Evolutionary conservation across 2,329 filamentous ascomycete genomes (phyloP), one percentile per base, ranked within the genome.

Genomic region (Thermothelomyces thermophilus): DNA sequence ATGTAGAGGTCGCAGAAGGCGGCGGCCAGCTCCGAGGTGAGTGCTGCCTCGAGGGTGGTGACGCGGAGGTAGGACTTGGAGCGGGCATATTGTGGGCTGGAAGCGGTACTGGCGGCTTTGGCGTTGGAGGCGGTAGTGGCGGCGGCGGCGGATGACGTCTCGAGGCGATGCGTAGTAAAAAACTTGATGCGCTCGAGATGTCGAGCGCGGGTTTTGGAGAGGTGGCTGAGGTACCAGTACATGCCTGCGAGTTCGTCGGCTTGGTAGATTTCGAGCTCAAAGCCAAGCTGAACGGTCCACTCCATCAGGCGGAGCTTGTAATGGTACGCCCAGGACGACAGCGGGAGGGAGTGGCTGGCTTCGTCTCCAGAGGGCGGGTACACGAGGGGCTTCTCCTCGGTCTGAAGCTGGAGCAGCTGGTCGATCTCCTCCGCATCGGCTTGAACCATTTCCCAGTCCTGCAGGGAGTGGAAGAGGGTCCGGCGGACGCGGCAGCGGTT

Each of bases 221-320:
- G 70, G 69, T 87, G 80, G 58, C 87, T 80, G 55, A 95, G 71
- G 65, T 95, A 90, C 82, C 86, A 93, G 66, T 97, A 97, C 86
- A 96, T 95, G 20, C 82, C 83, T 0, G 83, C 79, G 9, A 93
- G 74, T 66, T 98, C 93, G 64, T 95, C 86, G 0, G 82, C 76
- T 46, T 91, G 83, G 66, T 97, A 97, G 9, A 95, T 80, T 37
- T 91, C 84, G 11, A 96, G 82, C 67, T 98, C 93, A 65, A 98
- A 97, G 11, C 94, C 93, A 28, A 96, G 80, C 63, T 96, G 87
- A 14, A 96, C 76, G 40, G 94, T 84, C 73, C 83, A 86, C 63
- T 91, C 85, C 76, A 96, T 88, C 61, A 91, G 81, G 26, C 79
- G 80, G n/a, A 96, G 75, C 66, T 96, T 97, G 68, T 95, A 87